Evolutionary conservation across 2,329 filamentous ascomycete genomes (phyloP).

Genomic region (Trichoderma brevicompactum): DNA sequence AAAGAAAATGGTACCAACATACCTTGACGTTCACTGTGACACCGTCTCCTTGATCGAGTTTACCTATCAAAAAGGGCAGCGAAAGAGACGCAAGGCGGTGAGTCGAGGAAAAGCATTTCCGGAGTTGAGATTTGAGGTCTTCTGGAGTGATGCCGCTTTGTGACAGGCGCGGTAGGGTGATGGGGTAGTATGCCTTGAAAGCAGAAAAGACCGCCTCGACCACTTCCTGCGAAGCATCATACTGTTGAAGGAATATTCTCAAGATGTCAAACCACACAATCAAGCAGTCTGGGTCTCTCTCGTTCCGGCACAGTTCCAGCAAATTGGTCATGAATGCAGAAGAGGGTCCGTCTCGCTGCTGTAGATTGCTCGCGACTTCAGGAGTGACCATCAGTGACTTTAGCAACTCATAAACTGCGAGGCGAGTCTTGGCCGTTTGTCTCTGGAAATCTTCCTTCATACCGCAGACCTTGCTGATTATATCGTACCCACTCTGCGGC

Average conservation of each 20-base stretch:
- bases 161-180: slow-evolving; percentile 57
- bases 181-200: slow-evolving; percentile 65
- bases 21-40: slow-evolving; percentile 64
- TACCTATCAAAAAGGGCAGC: slow-evolving; percentile 60
- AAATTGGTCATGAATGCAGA: slow-evolving; percentile 55
- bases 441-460: slow-evolving; percentile 62
- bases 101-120: slow-evolving; percentile 58
- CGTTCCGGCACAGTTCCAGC: slow-evolving; percentile 56
- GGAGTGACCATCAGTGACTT: slow-evolving; percentile 49
- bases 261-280: slow-evolving; percentile 61
- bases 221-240: slow-evolving; percentile 48
- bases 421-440: slow-evolving; percentile 56
- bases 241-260: slow-evolving; percentile 51
- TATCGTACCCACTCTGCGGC: slow-evolving; percentile 51
- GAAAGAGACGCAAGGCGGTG: slow-evolving; percentile 50
- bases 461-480: slow-evolving; percentile 54
- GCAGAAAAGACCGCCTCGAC: slow-evolving; percentile 56
- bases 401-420: slow-evolving; percentile 57
- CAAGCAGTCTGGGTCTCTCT: slow-evolving; percentile 62
- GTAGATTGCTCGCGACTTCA: slow-evolving; percentile 50
- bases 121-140: slow-evolving; percentile 57
- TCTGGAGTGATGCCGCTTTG: slow-evolving; percentile 60
- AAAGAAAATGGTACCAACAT: not conserved
- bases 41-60: slow-evolving; percentile 62
- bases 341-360: slow-evolving; percentile 49